Evolutionary conservation across 805 yeast species (phyloP), one percentile per base, ranked within the genome.

Genomic region (Kregervanrija fluxuum): DNA sequence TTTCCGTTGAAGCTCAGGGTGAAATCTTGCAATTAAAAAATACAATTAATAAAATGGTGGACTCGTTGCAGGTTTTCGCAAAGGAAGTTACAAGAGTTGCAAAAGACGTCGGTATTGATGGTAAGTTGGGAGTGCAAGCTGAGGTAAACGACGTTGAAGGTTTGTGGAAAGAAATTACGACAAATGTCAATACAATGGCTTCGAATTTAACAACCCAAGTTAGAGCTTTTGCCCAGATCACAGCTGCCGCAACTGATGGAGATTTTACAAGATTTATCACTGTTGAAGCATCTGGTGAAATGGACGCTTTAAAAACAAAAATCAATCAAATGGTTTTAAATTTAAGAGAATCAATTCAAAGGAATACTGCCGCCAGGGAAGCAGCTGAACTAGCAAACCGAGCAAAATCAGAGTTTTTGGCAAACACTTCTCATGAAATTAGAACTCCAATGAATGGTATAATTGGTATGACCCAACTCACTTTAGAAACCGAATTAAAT

Each of bases 181-280:
- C 93, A 14, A 87, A 87, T 65, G 96, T 87, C 52, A 87, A 87
- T 60, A 86, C 91, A 17, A 87, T 87, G 96, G 95, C 96, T 42
- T 80, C 91, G n/a, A 87, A 87, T 61, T 75, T 87, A 61, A 87
- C 96, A 0, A 82, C 95, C 1, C 96, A 87, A 67, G 95, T 87
- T 57, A 77, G 95, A 65, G 95, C 95, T 0, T 87, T 87, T 68
- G 95, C 95, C 34, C 95, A 87, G 61, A 87, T 87, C 56, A 87
- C 96, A 0, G 95, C 93, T 22, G 93, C 96, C 30, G 95, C 95
- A 11, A 86, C 95, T 2, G 95, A 87, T 65, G 95, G 95, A 60
- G 95, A 87, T 61, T 87, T 87, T 64, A 87, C 95, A 0, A 74
- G 91, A 51, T 84, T 87, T 56, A 88, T 87, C 51, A 87, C 96